Conservation (phyloP, 768 basidiomycete species). For the Lactifluus piperatus region DNA sequence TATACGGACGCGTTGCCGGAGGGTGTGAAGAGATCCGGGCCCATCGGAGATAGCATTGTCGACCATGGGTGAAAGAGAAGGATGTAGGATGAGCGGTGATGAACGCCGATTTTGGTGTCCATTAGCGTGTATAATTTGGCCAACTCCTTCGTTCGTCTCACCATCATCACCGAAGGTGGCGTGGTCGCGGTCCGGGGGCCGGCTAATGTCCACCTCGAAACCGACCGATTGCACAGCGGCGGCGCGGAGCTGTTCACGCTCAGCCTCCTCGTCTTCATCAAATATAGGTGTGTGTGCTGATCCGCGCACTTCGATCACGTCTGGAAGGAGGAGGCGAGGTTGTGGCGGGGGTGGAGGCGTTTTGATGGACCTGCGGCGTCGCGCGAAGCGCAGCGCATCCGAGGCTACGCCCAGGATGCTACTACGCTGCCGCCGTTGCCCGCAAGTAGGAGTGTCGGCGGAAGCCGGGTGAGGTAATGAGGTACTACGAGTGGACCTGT, state of each 20-base stretch:
- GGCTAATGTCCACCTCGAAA: conserved; percentile 45
- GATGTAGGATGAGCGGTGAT: background rate
- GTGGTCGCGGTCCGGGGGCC: conserved; percentile 27
- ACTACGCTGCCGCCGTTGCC: conserved; percentile 15
- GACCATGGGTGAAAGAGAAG: background rate
- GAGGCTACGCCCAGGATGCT: conserved; percentile 24
- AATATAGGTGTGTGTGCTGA: conserved; percentile 19
- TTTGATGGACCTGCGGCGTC: conserved; percentile 22
- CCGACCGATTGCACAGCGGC: conserved; percentile 74
- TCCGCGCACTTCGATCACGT: conserved; percentile 58
- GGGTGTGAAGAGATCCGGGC: conserved; percentile 1
- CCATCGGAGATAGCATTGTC: background rate
- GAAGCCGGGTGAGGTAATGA: conserved; percentile 7
- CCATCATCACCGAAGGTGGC: conserved; percentile 34
- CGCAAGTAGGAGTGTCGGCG: conserved; percentile 4
- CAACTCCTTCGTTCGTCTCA: conserved; percentile 24
- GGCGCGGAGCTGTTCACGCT: conserved; percentile 65
- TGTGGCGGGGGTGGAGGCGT: conserved; percentile 21
- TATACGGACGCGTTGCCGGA: background rate
- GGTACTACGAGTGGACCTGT: background rate
- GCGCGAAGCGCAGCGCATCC: conserved; percentile 21
- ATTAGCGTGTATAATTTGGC: background rate
- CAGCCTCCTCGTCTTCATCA: conserved; percentile 53
- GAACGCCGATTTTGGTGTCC: background rate
- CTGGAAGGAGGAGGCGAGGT: conserved; percentile 46